Evolutionary conservation across 164 flowering plant species (phyloP), one percentile per base, ranked within the genome.

Genomic region (Magnolia sinica): DNA sequence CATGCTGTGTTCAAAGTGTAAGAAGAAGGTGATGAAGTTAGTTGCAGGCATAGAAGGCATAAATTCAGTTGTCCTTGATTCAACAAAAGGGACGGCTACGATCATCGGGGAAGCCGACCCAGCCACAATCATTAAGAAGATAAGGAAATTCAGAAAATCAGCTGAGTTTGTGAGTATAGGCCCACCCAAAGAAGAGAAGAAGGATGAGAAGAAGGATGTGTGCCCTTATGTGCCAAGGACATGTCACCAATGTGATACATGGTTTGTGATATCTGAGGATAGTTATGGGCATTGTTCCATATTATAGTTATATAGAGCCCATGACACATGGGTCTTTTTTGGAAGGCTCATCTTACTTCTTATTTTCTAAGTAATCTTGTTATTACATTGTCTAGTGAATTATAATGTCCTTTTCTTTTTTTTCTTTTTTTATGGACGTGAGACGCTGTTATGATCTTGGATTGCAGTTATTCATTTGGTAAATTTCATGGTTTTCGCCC

Each of bases 41-140:
- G 79, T 89, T 71, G 84, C 90, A 55, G 74, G 75, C n/a, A 61
- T 88, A 20, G 92, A 83, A 81, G 89, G 92, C n/a, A 80, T 89
- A 80, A 87, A 81, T 69, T 88, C 91, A 2, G 82, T 88, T 23
- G 89, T 81, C 61, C 88, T 88, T 2, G 92, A 88, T 85, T 74
- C 88, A 0, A 71, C 90, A 23, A 89, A 88, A 68, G 79, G 79
- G 61, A 87, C 87, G 0, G 86, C 72, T 8, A 87, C 92, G 0
- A 86, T 88, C 27, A 75, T 80, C 0, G 91, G 92, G 22, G 90
- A 86, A 18, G 86, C 88, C 7, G 92, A 89, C 79, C 90, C 90
- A 27, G 83, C 80, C 27, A 69, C 24, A 77, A 83, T 89, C 79
- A 85, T 88, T 7, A 82, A 84, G 71, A 83, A 82, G 80, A 83